Conservation (phyloP, 148 eudicot species). For the Fallopia convolvulus region DNA sequence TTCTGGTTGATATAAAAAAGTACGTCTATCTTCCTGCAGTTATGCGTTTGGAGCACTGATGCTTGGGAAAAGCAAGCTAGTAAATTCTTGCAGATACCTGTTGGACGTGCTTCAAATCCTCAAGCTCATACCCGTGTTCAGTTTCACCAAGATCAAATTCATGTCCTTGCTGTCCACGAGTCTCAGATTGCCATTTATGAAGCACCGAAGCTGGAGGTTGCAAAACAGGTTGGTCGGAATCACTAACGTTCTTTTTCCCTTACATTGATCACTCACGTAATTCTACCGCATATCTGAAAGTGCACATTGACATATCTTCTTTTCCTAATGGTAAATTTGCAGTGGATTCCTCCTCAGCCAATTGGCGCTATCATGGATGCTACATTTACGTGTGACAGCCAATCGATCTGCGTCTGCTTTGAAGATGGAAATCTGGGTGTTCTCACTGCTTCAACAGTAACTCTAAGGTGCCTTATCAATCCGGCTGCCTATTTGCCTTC, state of each 20-base stretch:
- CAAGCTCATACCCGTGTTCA: constrained; percentile 53
- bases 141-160: constrained; percentile 53
- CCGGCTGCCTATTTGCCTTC: constrained; percentile 47
- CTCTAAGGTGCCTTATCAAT: constrained; percentile 43
- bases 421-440: constrained; percentile 42
- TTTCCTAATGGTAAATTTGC: constrained; percentile 1
- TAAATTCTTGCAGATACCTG: constrained; percentile 43
- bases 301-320: neutral
- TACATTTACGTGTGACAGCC: constrained; percentile 58
- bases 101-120: constrained; percentile 27
- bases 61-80: constrained; percentile 52
- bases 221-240: constrained; percentile 37
- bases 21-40: constrained; percentile 21
- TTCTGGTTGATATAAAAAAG: neutral
- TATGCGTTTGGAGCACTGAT: constrained; percentile 50
- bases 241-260: neutral
- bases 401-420: constrained; percentile 35
- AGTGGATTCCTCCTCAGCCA: constrained; percentile 45
- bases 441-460: constrained; percentile 31
- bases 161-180: constrained; percentile 53
- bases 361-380: constrained; percentile 47
- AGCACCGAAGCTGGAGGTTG: constrained; percentile 41
- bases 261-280: neutral
- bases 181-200: constrained; percentile 58
- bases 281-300: neutral